Evolutionary conservation across 148 eudicot genomes (phyloP).

Genomic region (Rhododendron vialii): DNA sequence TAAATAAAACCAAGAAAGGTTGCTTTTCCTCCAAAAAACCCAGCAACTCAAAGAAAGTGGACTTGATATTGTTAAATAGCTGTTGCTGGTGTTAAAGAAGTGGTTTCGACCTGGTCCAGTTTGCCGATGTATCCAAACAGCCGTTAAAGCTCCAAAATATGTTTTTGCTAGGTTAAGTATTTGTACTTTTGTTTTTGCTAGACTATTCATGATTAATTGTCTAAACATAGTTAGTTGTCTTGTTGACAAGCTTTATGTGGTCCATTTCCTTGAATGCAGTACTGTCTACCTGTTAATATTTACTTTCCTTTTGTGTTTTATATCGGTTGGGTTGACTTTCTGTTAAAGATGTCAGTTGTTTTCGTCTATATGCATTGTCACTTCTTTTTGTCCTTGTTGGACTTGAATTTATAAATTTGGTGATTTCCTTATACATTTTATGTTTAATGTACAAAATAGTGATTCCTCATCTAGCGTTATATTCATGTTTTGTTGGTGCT

Average conservation of each 20-base stretch:
- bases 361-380: not conserved
- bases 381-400: not conserved
- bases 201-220: not conserved
- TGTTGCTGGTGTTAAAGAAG: not conserved
- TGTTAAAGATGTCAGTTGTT: not conserved
- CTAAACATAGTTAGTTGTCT: not conserved
- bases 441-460: not conserved
- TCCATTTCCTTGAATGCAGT: not conserved
- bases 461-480: not conserved
- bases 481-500: not conserved
- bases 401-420: conserved; percentile 2
- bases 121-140: not conserved
- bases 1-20: not conserved
- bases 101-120: not conserved
- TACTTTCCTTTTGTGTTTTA: not conserved
- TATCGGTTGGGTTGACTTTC: not conserved
- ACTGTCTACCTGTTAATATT: not conserved
- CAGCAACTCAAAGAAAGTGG: not conserved
- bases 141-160: not conserved
- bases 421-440: not conserved
- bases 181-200: not conserved
- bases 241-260: not conserved
- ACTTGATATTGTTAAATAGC: not conserved
- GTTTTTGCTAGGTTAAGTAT: not conserved
- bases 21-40: not conserved